Percentiles rank a stretch among this genome's conserved stretches.
These are phyloP conservation scores for Solanum raphanifolium DNA, from an alignment of 257 asterid species.

Conservation along the genomic window DNA sequence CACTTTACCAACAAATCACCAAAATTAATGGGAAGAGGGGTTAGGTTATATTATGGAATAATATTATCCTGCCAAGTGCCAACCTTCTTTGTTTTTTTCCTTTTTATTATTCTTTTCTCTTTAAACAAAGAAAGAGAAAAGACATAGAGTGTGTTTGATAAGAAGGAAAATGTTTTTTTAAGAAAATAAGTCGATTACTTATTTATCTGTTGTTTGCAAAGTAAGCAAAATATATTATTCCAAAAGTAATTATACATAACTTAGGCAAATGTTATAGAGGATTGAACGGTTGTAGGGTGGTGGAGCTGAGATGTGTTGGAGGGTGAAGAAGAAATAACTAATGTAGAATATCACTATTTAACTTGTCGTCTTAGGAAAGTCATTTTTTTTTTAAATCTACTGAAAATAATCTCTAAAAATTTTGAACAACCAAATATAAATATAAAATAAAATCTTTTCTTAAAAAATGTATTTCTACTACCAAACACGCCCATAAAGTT, in stretches of 20 bases:
- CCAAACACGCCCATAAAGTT: background rate
- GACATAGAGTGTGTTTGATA: background rate
- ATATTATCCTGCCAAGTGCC: background rate
- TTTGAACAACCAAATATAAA: background rate
- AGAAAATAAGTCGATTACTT: background rate
- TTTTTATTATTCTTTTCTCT: background rate
- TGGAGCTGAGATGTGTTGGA: background rate
- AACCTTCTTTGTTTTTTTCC: background rate
- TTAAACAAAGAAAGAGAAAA: background rate
- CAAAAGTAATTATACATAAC: background rate
- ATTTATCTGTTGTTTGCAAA: background rate
- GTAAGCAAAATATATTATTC: background rate
- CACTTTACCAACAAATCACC: background rate
- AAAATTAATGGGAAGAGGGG: background rate
- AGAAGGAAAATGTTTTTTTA: background rate
- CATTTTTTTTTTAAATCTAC: background rate
- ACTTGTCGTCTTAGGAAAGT: background rate
- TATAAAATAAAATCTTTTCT: background rate
- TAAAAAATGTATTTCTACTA: background rate
- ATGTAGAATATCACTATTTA: background rate
- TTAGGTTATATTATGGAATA: background rate
- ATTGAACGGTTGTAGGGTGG: background rate
- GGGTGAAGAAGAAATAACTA: background rate
- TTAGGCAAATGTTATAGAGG: background rate
- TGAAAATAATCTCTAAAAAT: background rate